Percentiles rank a stretch among this genome's conserved stretches.
Evolutionary conservation across 2,329 filamentous ascomycete genomes (phyloP).

Genomic region (Alternaria ventricosa): DNA sequence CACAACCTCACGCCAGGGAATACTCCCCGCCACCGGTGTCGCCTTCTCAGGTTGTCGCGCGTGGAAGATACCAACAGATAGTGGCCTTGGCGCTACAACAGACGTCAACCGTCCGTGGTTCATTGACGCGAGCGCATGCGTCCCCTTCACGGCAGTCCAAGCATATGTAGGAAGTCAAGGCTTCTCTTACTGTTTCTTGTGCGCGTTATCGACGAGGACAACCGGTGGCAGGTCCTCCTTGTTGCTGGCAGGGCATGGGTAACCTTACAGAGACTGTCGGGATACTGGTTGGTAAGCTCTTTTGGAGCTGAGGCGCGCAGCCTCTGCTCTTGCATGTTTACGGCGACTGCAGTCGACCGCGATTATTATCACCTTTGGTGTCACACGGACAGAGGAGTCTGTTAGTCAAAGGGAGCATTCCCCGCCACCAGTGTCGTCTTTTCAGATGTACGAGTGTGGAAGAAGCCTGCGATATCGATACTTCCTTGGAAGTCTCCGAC

Average conservation of each 20-base stretch:
- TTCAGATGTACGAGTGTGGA: conserved; percentile 20
- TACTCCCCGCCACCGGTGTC: conserved; percentile 33
- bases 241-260: background rate
- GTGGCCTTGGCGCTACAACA: conserved; percentile 29
- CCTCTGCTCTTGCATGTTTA: conserved; percentile 9
- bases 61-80: conserved; percentile 40
- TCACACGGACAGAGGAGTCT: background rate
- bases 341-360: background rate
- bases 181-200: conserved; percentile 10
- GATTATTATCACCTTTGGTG: conserved; percentile 2
- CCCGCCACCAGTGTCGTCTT: conserved; percentile 24
- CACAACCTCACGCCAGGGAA: conserved; percentile 27
- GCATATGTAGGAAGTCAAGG: conserved; percentile 22
- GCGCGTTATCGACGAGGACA: background rate
- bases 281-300: conserved; percentile 14
- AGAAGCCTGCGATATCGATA: conserved; percentile 26
- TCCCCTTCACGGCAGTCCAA: conserved; percentile 14
- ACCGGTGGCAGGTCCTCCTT: background rate
- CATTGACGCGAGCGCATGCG: conserved; percentile 28
- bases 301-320: conserved; percentile 11
- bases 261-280: background rate
- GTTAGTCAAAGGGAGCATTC: conserved; percentile 13
- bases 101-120: conserved; percentile 35
- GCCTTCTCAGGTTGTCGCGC: conserved; percentile 30
- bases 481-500: conserved; percentile 18